Evolutionary conservation across 139 green algal species (phyloP), one percentile per base, ranked within the genome.

Genomic region (Chlamydomonas sp.): DNA sequence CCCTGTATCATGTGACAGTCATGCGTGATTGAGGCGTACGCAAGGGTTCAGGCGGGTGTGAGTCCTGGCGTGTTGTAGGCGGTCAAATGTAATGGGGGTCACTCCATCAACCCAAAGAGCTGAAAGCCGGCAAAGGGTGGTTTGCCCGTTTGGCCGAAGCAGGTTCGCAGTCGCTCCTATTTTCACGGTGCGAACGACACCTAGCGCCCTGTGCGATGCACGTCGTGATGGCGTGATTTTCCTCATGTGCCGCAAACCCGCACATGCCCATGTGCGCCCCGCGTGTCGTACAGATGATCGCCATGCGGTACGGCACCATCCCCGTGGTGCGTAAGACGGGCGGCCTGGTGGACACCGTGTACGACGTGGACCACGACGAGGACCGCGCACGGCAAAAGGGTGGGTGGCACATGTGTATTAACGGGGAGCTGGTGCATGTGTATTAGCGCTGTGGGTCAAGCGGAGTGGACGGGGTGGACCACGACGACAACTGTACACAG

Each of bases 291-390:
- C 78, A 92, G 89, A 92, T 92, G 90, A 90, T 93, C 64, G 90
- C 90, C 71, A 93, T 93, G 90, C 75, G 90, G 63, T 90, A 83
- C 75, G 94, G 97, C 73, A 93, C 96, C 57, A 90, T 99, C 3
- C 96, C 97, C 0, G 93, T 99, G 14, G 97, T 99, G 64, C 95
- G 97, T 18, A 91, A 94, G 75, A 99, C 97, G 3, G 97, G 97
- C 77, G 97, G 97, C 64, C 93, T 99, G 63, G 91, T 89, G 10
- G 97, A 99, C 94, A 98, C 96, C 4, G 95, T 98, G 67, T 97
- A 96, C 86, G 96, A 98, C 83, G 90, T 98, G 80, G 96, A 98
- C 86, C 91, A 96, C 85, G 96, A 97, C 68, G 91, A 95, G 85
- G 90, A 94, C 68, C 90, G 95, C n/a, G 95, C 96, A 1, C 79